Conservation (phyloP, 2,329 filamentous ascomycete genomes). For the Aureobasidium sp. region DNA sequence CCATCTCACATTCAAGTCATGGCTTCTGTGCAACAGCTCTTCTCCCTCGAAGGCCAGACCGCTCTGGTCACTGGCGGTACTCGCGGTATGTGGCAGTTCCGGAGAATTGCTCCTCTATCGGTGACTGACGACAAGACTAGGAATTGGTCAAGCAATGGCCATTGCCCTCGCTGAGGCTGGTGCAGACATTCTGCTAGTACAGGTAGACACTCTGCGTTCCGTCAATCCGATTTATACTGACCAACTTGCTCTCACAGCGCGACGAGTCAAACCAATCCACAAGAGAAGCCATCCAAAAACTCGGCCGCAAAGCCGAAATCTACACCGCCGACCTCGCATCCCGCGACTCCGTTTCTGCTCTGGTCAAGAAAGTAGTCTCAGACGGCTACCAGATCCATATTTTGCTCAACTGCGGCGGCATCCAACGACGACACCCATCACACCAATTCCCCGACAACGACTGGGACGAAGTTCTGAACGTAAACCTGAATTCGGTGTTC, state of each 20-base stretch:
- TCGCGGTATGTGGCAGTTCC: conserved; percentile 41
- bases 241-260: conserved; percentile 31
- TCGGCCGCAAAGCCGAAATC: conserved; percentile 58
- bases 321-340: conserved; percentile 63
- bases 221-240: background rate
- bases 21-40: conserved; percentile 34
- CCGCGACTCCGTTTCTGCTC: conserved; percentile 48
- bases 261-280: conserved; percentile 50
- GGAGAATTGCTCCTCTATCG: conserved; percentile 19
- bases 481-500: conserved; percentile 80
- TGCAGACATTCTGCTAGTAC: conserved; percentile 42
- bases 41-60: conserved; percentile 42
- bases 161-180: conserved; percentile 43
- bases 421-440: conserved; percentile 69
- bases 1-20: conserved; percentile 15
- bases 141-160: conserved; percentile 44
- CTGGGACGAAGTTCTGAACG: conserved; percentile 75
- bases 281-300: conserved; percentile 51
- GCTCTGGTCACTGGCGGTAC: conserved; percentile 43
- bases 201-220: conserved; percentile 26
- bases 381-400: conserved; percentile 61
- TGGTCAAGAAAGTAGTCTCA: conserved; percentile 53
- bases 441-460: conserved; percentile 68
- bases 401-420: conserved; percentile 78
- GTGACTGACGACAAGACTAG: conserved; percentile 15